Conservation (phyloP, 208 protist species). For the Herpetomonas tarakana region DNA sequence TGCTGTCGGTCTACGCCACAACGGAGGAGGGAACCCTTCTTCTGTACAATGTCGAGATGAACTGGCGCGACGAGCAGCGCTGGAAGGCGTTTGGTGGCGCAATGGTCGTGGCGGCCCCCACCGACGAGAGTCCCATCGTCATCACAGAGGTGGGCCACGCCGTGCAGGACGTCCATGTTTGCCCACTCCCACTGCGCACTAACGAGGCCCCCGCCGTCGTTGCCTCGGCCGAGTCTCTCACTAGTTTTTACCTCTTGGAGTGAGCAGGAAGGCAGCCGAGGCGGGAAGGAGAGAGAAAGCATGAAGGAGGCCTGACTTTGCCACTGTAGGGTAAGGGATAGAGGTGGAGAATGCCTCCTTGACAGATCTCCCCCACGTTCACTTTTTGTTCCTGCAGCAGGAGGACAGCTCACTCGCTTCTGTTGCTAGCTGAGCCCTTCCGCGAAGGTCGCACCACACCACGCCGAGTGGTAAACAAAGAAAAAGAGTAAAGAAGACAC, state of each 20-base stretch:
- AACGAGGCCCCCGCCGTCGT: slow-evolving; percentile 27
- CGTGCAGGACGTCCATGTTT: slow-evolving; percentile 49
- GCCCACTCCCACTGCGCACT: background rate
- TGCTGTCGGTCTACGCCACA: slow-evolving; percentile 58
- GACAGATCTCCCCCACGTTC: too few relatives aligned
- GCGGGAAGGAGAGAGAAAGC: too few relatives aligned
- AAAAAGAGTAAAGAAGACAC: too few relatives aligned
- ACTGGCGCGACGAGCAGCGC: slow-evolving; percentile 40
- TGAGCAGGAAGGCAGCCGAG: slow-evolving; percentile 3
- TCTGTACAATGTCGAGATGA: slow-evolving; percentile 74
- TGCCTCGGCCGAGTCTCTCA: slow-evolving; percentile 49
- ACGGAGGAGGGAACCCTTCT: slow-evolving; percentile 56
- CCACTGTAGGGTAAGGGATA: too few relatives aligned
- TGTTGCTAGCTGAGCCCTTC: too few relatives aligned
- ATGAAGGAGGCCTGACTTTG: too few relatives aligned
- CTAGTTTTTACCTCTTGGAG: slow-evolving; percentile 44
- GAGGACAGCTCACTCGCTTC: too few relatives aligned
- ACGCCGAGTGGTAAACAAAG: too few relatives aligned
- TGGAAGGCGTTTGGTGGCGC: slow-evolving; percentile 26
- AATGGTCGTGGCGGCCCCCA: slow-evolving; percentile 23
- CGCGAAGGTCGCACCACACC: too few relatives aligned
- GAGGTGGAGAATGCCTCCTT: too few relatives aligned
- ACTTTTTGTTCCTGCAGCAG: too few relatives aligned
- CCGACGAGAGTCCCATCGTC: slow-evolving; percentile 49
- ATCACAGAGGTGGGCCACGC: slow-evolving; percentile 44